Conservation (phyloP, 768 basidiomycete species). For the Leccinum aurantiacum region DNA sequence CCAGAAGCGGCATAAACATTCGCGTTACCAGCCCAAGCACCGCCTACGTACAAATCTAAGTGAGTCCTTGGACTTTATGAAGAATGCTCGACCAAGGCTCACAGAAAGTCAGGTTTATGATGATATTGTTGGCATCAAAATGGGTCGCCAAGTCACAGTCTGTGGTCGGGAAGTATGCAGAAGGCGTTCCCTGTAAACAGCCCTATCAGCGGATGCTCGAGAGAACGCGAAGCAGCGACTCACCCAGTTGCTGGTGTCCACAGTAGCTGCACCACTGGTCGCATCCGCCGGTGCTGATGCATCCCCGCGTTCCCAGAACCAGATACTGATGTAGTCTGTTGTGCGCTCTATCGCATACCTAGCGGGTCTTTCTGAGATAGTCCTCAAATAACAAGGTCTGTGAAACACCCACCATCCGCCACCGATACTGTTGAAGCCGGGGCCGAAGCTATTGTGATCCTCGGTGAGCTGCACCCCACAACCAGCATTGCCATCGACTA, state of each 20-base stretch:
- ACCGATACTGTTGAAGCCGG: slow-evolving; percentile 33
- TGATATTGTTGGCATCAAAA: slow-evolving; percentile 34
- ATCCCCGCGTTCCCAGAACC: slow-evolving; percentile 41
- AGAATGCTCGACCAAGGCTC: slow-evolving; percentile 2
- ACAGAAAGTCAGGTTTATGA: slow-evolving; percentile 37
- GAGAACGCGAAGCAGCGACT: background rate
- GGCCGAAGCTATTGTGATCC: slow-evolving; percentile 27
- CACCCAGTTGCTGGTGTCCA: slow-evolving; percentile 29
- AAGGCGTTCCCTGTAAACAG: slow-evolving; percentile 31
- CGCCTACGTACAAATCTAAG: slow-evolving; percentile 21
- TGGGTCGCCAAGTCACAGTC: slow-evolving; percentile 41
- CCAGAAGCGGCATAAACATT: slow-evolving; percentile 29
- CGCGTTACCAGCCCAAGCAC: slow-evolving; percentile 30
- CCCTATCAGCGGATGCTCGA: background rate
- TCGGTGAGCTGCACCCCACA: slow-evolving; percentile 36
- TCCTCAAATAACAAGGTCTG: background rate
- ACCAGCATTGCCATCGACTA: slow-evolving; percentile 35
- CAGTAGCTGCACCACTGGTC: slow-evolving; percentile 16
- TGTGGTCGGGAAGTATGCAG: slow-evolving; percentile 38
- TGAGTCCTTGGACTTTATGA: background rate
- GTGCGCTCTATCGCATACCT: slow-evolving; percentile 43
- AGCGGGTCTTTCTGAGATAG: background rate
- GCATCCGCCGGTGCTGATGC: slow-evolving; percentile 36
- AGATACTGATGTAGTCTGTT: slow-evolving; percentile 35
- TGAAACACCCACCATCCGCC: slow-evolving; percentile 39